Percentiles rank a stretch among this genome's conserved stretches.
These are phyloP conservation scores for Pythium aphanidermatum DNA, from an alignment of 352 stramenopile species.

Conservation along the genomic window DNA sequence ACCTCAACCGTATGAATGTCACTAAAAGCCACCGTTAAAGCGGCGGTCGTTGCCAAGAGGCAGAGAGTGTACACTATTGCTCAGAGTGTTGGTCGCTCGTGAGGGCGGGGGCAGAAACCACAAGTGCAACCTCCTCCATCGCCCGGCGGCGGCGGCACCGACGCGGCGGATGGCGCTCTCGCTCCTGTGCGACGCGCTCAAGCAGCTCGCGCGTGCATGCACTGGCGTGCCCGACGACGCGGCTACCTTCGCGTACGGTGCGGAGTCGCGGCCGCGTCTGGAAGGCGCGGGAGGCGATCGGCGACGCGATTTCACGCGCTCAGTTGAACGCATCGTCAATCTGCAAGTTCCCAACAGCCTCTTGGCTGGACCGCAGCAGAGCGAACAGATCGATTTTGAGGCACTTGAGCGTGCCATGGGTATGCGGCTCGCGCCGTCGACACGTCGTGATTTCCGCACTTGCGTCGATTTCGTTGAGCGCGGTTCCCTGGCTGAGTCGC, in stretches of 20 bases:
- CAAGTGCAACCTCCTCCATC: slow-evolving; percentile 2
- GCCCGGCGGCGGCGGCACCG: no score
- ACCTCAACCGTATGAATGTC: no score
- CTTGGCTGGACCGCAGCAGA: slow-evolving; percentile 19
- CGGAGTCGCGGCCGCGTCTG: slow-evolving; percentile 1
- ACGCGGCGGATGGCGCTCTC: slow-evolving; percentile 15
- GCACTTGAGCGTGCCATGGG: slow-evolving; percentile 35
- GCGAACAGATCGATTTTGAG: slow-evolving; percentile 24
- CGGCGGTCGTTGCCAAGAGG: no score
- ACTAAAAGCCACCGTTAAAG: no score
- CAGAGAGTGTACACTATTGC: no score
- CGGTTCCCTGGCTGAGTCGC: slow-evolving; percentile 37
- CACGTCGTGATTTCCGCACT: slow-evolving; percentile 49
- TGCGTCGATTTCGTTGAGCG: slow-evolving; percentile 63
- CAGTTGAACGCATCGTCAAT: slow-evolving; percentile 42
- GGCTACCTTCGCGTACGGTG: slow-evolving; percentile 15
- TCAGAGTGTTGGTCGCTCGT: no score
- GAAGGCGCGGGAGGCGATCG: neutral
- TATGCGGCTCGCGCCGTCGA: slow-evolving; percentile 51
- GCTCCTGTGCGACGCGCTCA: slow-evolving; percentile 19
- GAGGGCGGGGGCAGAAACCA: no score
- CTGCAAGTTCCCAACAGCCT: no score
- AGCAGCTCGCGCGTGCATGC: slow-evolving; percentile 13
- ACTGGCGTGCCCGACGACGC: slow-evolving; percentile 23
- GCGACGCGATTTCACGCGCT: slow-evolving; percentile 23